Evolutionary conservation across 2,329 filamentous ascomycete species (phyloP).

Genomic region (Leptographium radiaticola): DNA sequence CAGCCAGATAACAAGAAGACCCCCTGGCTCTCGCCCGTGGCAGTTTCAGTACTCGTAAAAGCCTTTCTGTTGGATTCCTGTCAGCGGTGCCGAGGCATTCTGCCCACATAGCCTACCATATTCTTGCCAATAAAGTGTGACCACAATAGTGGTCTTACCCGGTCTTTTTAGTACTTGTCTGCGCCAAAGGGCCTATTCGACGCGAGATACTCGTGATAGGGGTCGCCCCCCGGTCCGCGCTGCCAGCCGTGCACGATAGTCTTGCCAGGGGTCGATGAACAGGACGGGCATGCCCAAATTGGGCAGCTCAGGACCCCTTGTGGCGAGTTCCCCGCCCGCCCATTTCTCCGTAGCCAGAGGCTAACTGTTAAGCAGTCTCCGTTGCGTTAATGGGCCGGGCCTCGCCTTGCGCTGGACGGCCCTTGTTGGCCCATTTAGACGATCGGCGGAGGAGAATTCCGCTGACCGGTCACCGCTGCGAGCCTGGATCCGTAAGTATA

Average conservation of each 20-base stretch:
- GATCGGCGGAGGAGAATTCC: conserved; percentile 8
- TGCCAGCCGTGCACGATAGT: too few species aligned
- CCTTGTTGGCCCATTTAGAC: conserved; percentile 1
- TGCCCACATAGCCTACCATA: not conserved
- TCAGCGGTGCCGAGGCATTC: not conserved
- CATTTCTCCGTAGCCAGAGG: not conserved
- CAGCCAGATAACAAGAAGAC: not conserved
- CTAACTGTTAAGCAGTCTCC: not conserved
- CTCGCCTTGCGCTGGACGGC: conserved; percentile 2
- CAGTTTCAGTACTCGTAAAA: not conserved
- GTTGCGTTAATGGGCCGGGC: conserved; percentile 7
- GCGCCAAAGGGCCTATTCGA: too few species aligned
- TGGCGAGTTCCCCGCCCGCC: not conserved
- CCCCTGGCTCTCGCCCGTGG: not conserved
- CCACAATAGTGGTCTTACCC: not conserved
- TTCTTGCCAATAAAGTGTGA: not conserved
- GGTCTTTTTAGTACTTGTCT: too few species aligned
- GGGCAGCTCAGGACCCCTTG: not conserved
- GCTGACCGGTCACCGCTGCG: too few species aligned
- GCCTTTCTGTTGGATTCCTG: not conserved
- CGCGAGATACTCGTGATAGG: too few species aligned
- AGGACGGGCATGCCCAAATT: too few species aligned
- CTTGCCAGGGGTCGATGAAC: too few species aligned
- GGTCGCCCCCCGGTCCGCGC: too few species aligned
- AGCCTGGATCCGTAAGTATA: not conserved